Percentiles rank a stretch among this genome's conserved stretches.
Conservation (phyloP, 352 stramenopile species). For the Phytophthora citricola region DNA sequence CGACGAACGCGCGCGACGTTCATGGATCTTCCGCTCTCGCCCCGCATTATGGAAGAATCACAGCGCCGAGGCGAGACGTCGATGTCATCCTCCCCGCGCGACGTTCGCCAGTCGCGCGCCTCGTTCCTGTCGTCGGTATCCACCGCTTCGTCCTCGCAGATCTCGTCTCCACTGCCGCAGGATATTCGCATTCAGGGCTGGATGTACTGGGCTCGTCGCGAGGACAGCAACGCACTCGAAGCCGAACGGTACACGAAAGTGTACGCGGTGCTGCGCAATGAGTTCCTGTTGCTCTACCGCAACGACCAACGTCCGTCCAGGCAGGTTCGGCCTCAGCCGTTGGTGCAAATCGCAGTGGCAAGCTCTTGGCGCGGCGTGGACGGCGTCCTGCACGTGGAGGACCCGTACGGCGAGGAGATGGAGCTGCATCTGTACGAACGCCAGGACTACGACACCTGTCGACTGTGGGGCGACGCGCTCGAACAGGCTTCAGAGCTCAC, state of each 20-base stretch:
- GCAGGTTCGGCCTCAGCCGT: conserved; percentile 39
- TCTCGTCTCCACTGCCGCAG: conserved; percentile 44
- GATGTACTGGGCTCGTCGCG: conserved; percentile 76
- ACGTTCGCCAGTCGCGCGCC: conserved; percentile 26
- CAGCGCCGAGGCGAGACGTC: conserved; percentile 20
- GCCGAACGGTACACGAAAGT: conserved; percentile 73
- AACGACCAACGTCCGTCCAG: conserved; percentile 53
- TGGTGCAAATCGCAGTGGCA: conserved; percentile 75
- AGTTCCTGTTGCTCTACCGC: conserved; percentile 71
- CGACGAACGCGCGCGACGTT: conserved; percentile 36
- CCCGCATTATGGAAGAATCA: conserved; percentile 4
- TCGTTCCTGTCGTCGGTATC: conserved; percentile 39
- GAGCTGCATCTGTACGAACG: conserved; percentile 78
- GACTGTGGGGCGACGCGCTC: conserved; percentile 55
- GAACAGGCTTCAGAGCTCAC: conserved; percentile 69
- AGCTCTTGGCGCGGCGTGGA: conserved; percentile 52
- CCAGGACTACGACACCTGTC: conserved; percentile 33
- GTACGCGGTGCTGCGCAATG: conserved; percentile 69
- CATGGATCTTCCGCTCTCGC: conserved; percentile 9
- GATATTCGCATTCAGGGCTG: conserved; percentile 57
- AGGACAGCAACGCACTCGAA: conserved; percentile 29
- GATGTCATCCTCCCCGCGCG: conserved; percentile 12
- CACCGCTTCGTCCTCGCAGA: conserved; percentile 19
- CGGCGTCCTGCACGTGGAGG: conserved; percentile 57
- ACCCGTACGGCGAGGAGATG: conserved; percentile 76